A percentile compares a stretch with the other conserved stretches of the same genome.
Evolutionary conservation across 805 yeast genomes (phyloP).

Genomic region (Helenozyma baotianmanensis): DNA sequence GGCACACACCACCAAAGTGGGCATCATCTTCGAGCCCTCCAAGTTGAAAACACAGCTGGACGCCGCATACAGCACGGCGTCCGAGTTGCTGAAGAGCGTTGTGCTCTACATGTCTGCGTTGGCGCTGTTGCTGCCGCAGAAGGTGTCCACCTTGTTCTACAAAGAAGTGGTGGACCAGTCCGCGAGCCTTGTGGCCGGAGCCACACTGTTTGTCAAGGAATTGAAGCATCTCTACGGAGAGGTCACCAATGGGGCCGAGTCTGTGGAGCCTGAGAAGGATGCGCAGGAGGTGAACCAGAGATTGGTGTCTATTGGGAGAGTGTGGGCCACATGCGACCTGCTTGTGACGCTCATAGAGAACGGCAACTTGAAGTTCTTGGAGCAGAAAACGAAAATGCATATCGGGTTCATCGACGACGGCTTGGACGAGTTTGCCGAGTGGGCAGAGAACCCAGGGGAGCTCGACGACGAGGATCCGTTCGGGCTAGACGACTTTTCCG

Average conservation of each 20-base stretch:
- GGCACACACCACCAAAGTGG: slow-evolving; percentile 77
- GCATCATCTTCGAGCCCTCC: slow-evolving; percentile 63
- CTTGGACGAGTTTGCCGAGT: slow-evolving; percentile 61
- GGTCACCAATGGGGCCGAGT: slow-evolving; percentile 8
- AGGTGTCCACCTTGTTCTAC: slow-evolving; percentile 33
- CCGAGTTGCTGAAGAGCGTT: slow-evolving; percentile 41
- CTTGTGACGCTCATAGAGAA: slow-evolving; percentile 36
- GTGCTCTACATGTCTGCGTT: slow-evolving; percentile 43
- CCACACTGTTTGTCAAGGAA: slow-evolving; percentile 21
- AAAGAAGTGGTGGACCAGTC: slow-evolving; percentile 29
- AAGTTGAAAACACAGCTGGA: slow-evolving; percentile 32
- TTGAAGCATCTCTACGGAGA: slow-evolving; percentile 17
- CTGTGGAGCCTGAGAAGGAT: slow-evolving; percentile 18
- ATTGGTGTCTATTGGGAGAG: slow-evolving; percentile 56
- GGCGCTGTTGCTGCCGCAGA: slow-evolving; percentile 24
- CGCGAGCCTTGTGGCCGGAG: slow-evolving; percentile 15
- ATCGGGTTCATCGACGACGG: slow-evolving; percentile 54
- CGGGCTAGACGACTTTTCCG: slow-evolving; percentile 30
- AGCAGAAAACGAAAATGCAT: slow-evolving; percentile 40
- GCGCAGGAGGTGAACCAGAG: slow-evolving; percentile 33
- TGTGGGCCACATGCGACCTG: slow-evolving; percentile 66
- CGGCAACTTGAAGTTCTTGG: slow-evolving; percentile 54
- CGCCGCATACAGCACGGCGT: slow-evolving; percentile 48
- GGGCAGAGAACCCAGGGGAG: slow-evolving; percentile 59
- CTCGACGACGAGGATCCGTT: slow-evolving; percentile 49